phyloP scores from a whole-genome alignment of 148 eudicot genomes.

The Chenopodium formosanum region DNA sequence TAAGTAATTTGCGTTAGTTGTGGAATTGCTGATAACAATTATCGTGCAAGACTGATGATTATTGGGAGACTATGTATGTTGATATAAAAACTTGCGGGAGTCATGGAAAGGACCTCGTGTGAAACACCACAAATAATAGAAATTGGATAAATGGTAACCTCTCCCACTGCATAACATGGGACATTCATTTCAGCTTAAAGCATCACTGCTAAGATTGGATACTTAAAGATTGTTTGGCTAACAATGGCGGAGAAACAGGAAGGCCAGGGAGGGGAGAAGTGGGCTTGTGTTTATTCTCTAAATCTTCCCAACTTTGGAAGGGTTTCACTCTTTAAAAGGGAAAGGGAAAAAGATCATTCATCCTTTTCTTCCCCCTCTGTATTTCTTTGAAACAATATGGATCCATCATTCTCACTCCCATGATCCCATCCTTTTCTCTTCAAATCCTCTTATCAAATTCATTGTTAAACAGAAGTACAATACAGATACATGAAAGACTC shows the following conservation, averaged over 20 bases:
- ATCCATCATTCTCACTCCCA: background rate
- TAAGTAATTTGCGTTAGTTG: background rate
- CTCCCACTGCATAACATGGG: background rate
- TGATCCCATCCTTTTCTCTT: background rate
- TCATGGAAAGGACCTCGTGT: background rate
- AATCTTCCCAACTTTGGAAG: background rate
- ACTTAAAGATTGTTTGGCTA: background rate
- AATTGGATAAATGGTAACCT: background rate
- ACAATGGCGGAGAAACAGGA: background rate
- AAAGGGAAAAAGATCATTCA: background rate
- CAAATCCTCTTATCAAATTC: background rate
- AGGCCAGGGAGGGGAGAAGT: background rate
- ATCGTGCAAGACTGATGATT: background rate
- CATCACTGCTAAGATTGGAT: background rate
- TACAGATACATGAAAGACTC: background rate
- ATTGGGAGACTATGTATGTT: background rate
- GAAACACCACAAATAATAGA: background rate
- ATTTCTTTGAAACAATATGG: too few relatives aligned
- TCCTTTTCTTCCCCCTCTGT: background rate
- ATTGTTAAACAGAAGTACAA: background rate
- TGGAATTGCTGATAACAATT: background rate
- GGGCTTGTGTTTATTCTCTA: background rate
- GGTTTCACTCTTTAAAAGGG: background rate
- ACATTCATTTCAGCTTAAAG: background rate
- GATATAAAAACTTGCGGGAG: background rate